Base-by-base conservation (phyloP, 2,329 filamentous ascomycete species). In the Hypoxylon sp. region DNA sequence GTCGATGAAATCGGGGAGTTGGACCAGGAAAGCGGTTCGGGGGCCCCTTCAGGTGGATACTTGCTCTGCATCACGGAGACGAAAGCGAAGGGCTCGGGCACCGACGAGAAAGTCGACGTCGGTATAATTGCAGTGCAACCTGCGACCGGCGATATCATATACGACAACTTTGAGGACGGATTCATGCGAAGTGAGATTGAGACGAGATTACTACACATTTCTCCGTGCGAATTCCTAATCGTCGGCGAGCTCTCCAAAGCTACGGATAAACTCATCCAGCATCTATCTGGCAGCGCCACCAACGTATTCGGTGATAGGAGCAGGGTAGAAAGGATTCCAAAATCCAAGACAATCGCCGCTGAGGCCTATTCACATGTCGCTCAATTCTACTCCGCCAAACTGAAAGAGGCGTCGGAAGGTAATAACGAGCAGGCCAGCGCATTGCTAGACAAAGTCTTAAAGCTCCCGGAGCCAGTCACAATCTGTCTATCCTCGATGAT, bases 101-200 rank as follows among this genome's bases (percentile, higher is more conserved):
- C 92, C 0, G 94, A 98, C 73, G 95, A 99, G 75, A 97, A 92
- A 73, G 94, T 98, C 1, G 88, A 95, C 58, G 89, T 98, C 22
- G 95, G 95, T 1, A 87, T 99, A 60, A 84, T 99, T 20, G 95
- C 95, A 24, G 95, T 99, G 4, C 95, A 99, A 72, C 95, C 95
- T 7, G 91, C 93, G 0, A 99, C 95, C 0, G 95, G 95, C 58
- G 94, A 98, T 76, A 93, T 99, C 71, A 91, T 98, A 58, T 96
- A 97, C 72, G 95, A 99, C 73, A 89, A 90, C 62, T 99, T 99
- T 71, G 93, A 98, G 71, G 95, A 99, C 73, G 93, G 94, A 1
- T 98, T 98, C 79, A 97, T 99, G 94, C 86, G 95, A 50, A 93
- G 90, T 72, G 95, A 99, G 75, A 91, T 99, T 32, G 95, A 99